These are phyloP conservation scores for Citrus unshiu DNA, from an alignment of 345 rosid genomes.

Conservation along the genomic window DNA sequence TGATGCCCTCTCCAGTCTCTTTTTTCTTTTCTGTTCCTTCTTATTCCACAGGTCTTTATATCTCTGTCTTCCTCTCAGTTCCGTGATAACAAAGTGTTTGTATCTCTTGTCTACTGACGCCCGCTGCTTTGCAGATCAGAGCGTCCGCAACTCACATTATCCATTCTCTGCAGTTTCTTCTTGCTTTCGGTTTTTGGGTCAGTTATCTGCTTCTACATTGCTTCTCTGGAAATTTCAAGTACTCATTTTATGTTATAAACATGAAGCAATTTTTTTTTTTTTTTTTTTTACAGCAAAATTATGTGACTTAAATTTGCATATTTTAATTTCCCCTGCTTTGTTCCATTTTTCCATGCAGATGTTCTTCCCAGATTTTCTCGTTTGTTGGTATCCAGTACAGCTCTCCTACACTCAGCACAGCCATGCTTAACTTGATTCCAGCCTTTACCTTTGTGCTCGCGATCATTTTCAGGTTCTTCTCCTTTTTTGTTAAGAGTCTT, in stretches of 20 bases:
- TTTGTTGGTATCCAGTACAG: conserved; percentile 53
- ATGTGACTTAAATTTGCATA: too few relatives aligned
- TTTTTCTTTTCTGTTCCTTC: too few relatives aligned
- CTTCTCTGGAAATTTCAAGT: too few relatives aligned
- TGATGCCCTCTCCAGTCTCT: too few relatives aligned
- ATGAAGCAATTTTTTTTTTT: too few relatives aligned
- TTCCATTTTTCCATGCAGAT: conserved; percentile 13
- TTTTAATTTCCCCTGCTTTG: neutral
- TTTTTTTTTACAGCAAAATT: too few relatives aligned
- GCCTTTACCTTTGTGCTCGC: conserved; percentile 61
- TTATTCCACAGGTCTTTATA: too few relatives aligned
- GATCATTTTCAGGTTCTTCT: conserved; percentile 45
- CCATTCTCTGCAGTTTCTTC: conserved; percentile 35
- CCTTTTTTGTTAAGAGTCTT: neutral
- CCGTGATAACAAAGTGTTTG: too few relatives aligned
- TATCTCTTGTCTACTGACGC: too few relatives aligned
- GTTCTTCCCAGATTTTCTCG: conserved; percentile 31
- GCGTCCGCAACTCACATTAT: conserved; percentile 20
- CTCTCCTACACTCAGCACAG: conserved; percentile 55
- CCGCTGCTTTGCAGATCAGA: conserved; percentile 25
- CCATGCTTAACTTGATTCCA: conserved; percentile 58
- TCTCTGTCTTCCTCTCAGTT: neutral
- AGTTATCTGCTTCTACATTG: neutral
- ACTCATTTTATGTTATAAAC: too few relatives aligned
- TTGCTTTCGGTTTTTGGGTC: conserved; percentile 48